Percentiles rank a stretch among this genome's conserved stretches.
These are phyloP conservation scores for Ganoderma sinense DNA, from an alignment of 1,284 basidiomycete species.

Conservation along the genomic window DNA sequence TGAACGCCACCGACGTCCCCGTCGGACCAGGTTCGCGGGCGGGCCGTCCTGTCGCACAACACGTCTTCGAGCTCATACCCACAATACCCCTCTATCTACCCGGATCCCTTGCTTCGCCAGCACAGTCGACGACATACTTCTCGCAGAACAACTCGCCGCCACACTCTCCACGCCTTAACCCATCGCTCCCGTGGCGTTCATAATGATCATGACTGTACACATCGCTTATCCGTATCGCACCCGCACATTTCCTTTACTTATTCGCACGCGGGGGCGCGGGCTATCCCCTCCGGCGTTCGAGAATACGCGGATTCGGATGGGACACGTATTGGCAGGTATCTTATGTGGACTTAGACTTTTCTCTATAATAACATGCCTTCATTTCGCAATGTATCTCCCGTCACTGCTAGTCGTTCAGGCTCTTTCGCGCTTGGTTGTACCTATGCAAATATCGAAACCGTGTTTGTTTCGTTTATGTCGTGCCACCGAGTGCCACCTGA, in stretches of 20 bases:
- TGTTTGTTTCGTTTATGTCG: not conserved
- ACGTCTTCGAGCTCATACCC: constrained; percentile 84
- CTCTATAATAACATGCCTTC: constrained; percentile 20
- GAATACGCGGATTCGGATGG: not conserved
- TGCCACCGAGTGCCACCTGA: not conserved
- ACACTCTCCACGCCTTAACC: constrained; percentile 56
- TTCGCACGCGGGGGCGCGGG: not conserved
- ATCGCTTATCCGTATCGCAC: not conserved
- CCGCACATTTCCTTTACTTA: not conserved
- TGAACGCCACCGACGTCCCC: constrained; percentile 63
- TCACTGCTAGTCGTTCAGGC: not conserved
- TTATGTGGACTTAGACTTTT: constrained; percentile 26
- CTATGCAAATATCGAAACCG: not conserved
- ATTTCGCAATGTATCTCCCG: not conserved
- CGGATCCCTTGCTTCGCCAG: constrained; percentile 68
- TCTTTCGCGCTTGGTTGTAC: not conserved
- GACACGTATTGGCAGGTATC: constrained; percentile 12
- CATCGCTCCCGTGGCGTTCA: constrained; percentile 43
- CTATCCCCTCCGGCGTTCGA: constrained; percentile 1
- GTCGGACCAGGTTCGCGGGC: constrained; percentile 41
- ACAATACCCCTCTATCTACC: constrained; percentile 76
- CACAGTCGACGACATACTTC: constrained; percentile 67
- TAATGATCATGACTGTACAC: constrained; percentile 12
- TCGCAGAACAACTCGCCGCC: constrained; percentile 62
- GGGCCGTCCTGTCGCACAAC: constrained; percentile 63